These are phyloP conservation scores for Boletales sp. DNA, from an alignment of 768 basidiomycete species.

Conservation along the genomic window DNA sequence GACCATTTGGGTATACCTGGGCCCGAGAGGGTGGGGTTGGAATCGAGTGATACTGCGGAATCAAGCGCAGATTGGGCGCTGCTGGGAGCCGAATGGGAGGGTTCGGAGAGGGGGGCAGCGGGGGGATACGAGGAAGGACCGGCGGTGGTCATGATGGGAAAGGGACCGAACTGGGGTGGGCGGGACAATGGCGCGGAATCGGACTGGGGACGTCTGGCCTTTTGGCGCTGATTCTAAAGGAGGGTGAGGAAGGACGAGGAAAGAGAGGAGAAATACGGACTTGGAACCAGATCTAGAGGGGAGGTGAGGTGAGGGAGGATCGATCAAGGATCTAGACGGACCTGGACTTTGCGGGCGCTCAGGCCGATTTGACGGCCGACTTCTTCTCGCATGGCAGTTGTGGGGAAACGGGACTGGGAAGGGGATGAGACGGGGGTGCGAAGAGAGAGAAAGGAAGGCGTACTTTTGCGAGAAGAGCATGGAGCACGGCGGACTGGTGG, in stretches of 20 bases:
- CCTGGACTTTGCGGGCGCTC: slow-evolving; percentile 88
- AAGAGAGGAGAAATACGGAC: slow-evolving; percentile 32
- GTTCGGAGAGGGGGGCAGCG: slow-evolving; percentile 6
- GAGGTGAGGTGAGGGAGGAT: slow-evolving; percentile 8
- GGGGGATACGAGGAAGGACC: slow-evolving; percentile 20
- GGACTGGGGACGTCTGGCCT: slow-evolving; percentile 71
- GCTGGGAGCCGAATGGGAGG: slow-evolving; percentile 10
- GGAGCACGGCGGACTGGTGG: slow-evolving; percentile 84
- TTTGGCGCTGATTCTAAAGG: slow-evolving; percentile 80
- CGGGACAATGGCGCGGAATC: slow-evolving; percentile 51
- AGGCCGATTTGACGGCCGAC: slow-evolving; percentile 85
- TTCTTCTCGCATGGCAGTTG: slow-evolving; percentile 83
- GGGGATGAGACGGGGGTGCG: neutral
- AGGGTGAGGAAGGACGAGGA: slow-evolving; percentile 6
- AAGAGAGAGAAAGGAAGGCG: slow-evolving; percentile 1
- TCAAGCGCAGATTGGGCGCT: slow-evolving; percentile 10
- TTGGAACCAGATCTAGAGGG: slow-evolving; percentile 82
- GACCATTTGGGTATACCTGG: slow-evolving; percentile 50
- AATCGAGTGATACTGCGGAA: slow-evolving; percentile 31
- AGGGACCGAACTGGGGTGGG: slow-evolving; percentile 63
- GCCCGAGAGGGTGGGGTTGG: slow-evolving; percentile 44
- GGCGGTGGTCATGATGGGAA: slow-evolving; percentile 43
- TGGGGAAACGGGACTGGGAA: slow-evolving; percentile 79
- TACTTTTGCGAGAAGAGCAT: slow-evolving; percentile 84
- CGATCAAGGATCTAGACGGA: slow-evolving; percentile 34